phyloP scores from a whole-genome alignment of 768 basidiomycete species.

The Collybiopsis luxurians region DNA sequence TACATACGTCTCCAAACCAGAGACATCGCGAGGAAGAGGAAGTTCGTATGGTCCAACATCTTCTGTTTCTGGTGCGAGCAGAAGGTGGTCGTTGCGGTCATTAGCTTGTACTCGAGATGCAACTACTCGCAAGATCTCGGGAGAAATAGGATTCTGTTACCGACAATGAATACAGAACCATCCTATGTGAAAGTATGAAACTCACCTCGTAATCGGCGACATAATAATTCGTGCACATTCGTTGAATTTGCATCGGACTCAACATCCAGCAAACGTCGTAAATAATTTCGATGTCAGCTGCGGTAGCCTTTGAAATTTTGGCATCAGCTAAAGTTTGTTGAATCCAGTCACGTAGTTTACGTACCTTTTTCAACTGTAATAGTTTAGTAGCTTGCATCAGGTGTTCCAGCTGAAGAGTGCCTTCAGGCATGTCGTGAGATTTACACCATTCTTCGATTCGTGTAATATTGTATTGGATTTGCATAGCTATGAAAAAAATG shows the following conservation, averaged over 20 bases:
- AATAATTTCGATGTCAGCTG: conserved; percentile 97
- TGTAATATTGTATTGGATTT: conserved; percentile 99
- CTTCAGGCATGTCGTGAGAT: conserved; percentile 99
- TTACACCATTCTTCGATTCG: conserved; percentile 99
- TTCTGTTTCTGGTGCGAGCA: conserved; percentile 94
- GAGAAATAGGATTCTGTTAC: conserved; percentile 87
- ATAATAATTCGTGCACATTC: conserved; percentile 98
- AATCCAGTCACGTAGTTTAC: conserved; percentile 9
- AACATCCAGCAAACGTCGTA: conserved; percentile 99
- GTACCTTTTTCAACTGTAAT: conserved; percentile 93
- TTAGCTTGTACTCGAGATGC: conserved; percentile 94
- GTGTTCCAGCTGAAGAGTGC: conserved; percentile 95
- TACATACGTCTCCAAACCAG: conserved; percentile 94
- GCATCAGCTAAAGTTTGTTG: neutral
- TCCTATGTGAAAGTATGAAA: neutral
- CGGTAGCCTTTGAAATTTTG: conserved; percentile 60
- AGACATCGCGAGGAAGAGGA: conserved; percentile 91
- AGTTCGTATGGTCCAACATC: conserved; percentile 96
- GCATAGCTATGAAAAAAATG: conserved; percentile 74
- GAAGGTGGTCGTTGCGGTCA: conserved; percentile 94
- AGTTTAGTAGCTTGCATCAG: conserved; percentile 99
- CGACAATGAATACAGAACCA: conserved; percentile 4
- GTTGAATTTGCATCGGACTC: conserved; percentile 98
- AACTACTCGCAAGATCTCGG: conserved; percentile 95
- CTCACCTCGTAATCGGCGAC: conserved; percentile 97